phyloP scores from a whole-genome alignment of 106 monocot species.

The Phalaenopsis aphrodite region DNA sequence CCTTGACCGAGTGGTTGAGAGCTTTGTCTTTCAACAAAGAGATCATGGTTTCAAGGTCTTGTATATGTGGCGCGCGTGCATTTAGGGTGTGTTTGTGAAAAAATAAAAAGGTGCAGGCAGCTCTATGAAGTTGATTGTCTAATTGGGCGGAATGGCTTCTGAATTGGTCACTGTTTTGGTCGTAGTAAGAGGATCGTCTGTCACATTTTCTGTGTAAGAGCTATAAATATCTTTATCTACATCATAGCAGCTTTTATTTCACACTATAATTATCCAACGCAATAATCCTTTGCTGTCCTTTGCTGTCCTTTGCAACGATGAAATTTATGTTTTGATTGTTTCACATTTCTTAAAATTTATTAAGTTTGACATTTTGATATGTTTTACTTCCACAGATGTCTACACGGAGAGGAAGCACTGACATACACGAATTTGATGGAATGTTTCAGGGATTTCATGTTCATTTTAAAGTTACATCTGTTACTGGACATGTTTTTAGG shows the following conservation, averaged over 20 bases:
- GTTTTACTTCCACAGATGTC: slow-evolving; percentile 47
- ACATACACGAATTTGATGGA: slow-evolving; percentile 93
- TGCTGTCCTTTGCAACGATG: neutral
- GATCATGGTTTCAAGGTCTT: no score
- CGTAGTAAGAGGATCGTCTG: no score
- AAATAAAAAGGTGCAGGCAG: no score
- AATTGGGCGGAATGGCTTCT: no score
- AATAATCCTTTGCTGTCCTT: neutral
- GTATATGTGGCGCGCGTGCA: no score
- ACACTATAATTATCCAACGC: neutral
- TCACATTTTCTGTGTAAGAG: no score
- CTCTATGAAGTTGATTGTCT: no score
- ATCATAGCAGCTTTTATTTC: neutral
- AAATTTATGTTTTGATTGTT: neutral
- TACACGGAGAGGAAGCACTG: slow-evolving; percentile 71
- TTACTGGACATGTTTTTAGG: slow-evolving; percentile 97
- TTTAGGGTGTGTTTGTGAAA: no score
- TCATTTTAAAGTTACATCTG: slow-evolving; percentile 83
- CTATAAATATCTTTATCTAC: neutral
- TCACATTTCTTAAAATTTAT: neutral
- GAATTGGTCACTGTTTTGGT: no score
- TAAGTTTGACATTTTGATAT: slow-evolving; percentile 2
- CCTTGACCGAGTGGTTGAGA: no score
- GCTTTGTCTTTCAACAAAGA: no score
- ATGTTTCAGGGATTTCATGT: slow-evolving; percentile 52